Base-by-base conservation (phyloP, 2,329 filamentous ascomycete species). In the Verticillium zaregamsianum region DNA sequence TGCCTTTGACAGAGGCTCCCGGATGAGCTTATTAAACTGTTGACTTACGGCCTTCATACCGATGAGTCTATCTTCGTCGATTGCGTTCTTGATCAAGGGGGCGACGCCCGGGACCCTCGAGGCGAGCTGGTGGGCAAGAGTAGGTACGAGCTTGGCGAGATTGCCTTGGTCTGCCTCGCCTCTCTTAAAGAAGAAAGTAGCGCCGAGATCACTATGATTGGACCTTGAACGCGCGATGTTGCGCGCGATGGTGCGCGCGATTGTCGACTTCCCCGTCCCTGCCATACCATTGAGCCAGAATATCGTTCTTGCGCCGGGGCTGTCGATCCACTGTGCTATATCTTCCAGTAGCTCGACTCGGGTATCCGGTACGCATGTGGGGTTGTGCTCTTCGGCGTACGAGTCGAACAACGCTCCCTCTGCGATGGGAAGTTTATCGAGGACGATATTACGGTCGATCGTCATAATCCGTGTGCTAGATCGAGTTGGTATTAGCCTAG, bases 161-260 rank as follows among this genome's bases (percentile, higher is more conserved):
- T 70, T 71, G 2, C 73, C 72, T 31, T 75, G 71, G 63, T 80
- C 75, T 3, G 66, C 68, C 57, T 78, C 76, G 1, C 74, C 77
- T 62, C 70, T 74, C 59, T 78, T 79, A 67, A 82, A 82, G 68
- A 80, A 80, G 64, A 82, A 81, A 62, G 72, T 77, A 3, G 73
- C 73, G 23, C 69, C 71, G 52, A 77, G 69, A 2, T 35, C 28
- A 25, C 57, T 31, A 20, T 32, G 45, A 0, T 49, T 20, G 5
- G 56, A 56, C 28, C 65, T 12, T 32, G 54, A 54, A 14, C 57
- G 55, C 20, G 73, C 72, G 2, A 76, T 32, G 0, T 72, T 76
- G 0, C 70, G 73, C 7, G 73, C 72, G 2, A 76, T 32, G 0
- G 73, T 76, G 0, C 70, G 73, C 7, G 73, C 71, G 4, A 79